Conservation (phyloP, 2,329 filamentous ascomycete genomes). For the Macrophomina tecta region DNA sequence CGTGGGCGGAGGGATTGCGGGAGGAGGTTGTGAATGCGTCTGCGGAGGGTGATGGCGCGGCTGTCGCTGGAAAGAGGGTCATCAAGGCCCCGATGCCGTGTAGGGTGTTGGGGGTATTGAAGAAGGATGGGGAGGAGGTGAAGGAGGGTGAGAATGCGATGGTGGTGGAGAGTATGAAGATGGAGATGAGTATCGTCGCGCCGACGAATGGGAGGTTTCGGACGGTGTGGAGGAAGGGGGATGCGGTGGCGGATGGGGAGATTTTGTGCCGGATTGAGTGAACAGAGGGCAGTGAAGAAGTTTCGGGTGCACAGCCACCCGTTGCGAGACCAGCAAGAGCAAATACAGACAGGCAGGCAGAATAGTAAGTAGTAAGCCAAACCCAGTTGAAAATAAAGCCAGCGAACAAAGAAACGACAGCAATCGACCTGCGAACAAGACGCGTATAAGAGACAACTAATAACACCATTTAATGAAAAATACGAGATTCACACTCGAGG, state of each 20-base stretch:
- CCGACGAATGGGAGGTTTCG: slow-evolving; percentile 38
- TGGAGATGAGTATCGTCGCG: slow-evolving; percentile 45
- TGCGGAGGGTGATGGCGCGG: slow-evolving; percentile 34
- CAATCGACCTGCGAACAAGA: too few relatives aligned
- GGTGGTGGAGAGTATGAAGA: slow-evolving; percentile 51
- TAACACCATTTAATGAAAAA: too few relatives aligned
- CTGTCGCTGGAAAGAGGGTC: slow-evolving; percentile 22
- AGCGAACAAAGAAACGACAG: too few relatives aligned
- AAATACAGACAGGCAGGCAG: too few relatives aligned
- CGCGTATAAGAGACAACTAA: too few relatives aligned
- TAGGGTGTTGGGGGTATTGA: slow-evolving; percentile 42
- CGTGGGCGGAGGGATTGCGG: slow-evolving; percentile 37
- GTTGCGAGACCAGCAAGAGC: too few relatives aligned
- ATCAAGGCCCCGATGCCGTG: slow-evolving; percentile 39
- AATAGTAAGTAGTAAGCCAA: too few relatives aligned
- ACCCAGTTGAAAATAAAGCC: too few relatives aligned
- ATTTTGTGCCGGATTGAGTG: slow-evolving; percentile 37
- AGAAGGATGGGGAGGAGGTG: slow-evolving; percentile 41
- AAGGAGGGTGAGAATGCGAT: not conserved
- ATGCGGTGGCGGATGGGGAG: slow-evolving; percentile 42
- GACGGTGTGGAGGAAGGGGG: slow-evolving; percentile 21
- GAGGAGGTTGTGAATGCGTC: slow-evolving; percentile 30
- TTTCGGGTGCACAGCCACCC: too few relatives aligned
- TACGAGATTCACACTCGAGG: too few relatives aligned
- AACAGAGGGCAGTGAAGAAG: not conserved